phyloP scores from a whole-genome alignment of 768 basidiomycete genomes.

The Tephrocybe sp. region DNA sequence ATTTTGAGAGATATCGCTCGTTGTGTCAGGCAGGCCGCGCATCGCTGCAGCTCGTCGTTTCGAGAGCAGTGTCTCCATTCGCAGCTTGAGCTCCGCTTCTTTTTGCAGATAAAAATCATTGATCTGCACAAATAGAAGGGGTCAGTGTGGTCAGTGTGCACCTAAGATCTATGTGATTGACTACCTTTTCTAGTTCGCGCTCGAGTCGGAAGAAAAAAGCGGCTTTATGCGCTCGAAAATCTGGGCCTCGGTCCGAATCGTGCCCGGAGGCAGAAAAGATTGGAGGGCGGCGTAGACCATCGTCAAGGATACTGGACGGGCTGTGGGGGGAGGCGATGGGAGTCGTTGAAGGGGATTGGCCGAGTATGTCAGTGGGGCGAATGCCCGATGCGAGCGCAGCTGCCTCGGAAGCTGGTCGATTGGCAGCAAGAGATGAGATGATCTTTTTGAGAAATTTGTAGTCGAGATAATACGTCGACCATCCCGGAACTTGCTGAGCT shows the following conservation, averaged over 20 bases:
- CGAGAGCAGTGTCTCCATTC: constrained; percentile 90
- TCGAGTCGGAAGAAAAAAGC: constrained; percentile 99
- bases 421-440: constrained; percentile 90
- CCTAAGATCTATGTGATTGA: constrained; percentile 5
- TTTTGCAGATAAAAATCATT: constrained; percentile 98
- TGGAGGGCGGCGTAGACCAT: constrained; percentile 51
- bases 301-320: constrained; percentile 31
- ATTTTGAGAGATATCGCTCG: constrained; percentile 57
- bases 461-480: constrained; percentile 94
- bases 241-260: constrained; percentile 74
- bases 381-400: constrained; percentile 83
- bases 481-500: constrained; percentile 94
- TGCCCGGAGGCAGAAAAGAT: constrained; percentile 62
- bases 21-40: constrained; percentile 67
- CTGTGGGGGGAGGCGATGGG: constrained; percentile 30
- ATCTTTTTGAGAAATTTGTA: constrained; percentile 99
- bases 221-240: constrained; percentile 93
- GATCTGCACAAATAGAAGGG: constrained; percentile 55
- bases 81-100: constrained; percentile 89
- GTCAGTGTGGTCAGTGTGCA: neutral
- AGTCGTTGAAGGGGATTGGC: constrained; percentile 22
- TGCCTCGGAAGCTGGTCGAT: constrained; percentile 88
- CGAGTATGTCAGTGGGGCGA: constrained; percentile 60
- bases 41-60: constrained; percentile 86
- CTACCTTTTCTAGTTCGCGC: constrained; percentile 93